Evolutionary conservation across 345 rosid species (phyloP).

Genomic region (Erucastrum elatum): DNA sequence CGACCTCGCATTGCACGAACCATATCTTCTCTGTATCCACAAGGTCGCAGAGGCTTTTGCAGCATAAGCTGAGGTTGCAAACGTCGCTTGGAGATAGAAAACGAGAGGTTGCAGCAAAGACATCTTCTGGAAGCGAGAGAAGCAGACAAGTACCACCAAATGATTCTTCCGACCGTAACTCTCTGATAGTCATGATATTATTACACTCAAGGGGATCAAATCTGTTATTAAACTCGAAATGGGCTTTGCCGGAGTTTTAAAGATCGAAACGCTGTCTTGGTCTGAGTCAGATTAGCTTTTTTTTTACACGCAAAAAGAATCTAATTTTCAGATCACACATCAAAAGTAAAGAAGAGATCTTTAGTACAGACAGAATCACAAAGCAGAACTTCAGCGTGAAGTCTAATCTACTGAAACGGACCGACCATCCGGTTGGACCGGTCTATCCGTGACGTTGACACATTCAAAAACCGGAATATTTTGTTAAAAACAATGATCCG

Average conservation of each 20-base stretch:
- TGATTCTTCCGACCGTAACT: neutral
- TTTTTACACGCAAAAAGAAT: too few relatives aligned
- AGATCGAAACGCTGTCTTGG: too few relatives aligned
- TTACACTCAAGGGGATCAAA: too few relatives aligned
- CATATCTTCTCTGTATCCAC: conserved; percentile 43
- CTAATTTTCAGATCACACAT: too few relatives aligned
- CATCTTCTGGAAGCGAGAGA: conserved; percentile 62
- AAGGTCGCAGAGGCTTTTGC: conserved; percentile 47
- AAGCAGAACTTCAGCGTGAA: too few relatives aligned
- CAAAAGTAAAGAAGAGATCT: too few relatives aligned
- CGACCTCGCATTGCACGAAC: conserved; percentile 47
- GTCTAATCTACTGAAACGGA: neutral
- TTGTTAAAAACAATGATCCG: neutral
- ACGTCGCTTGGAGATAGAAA: conserved; percentile 60
- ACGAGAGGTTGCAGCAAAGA: conserved; percentile 53
- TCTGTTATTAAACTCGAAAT: too few relatives aligned
- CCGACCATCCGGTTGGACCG: neutral
- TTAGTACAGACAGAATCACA: too few relatives aligned
- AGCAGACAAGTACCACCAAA: too few relatives aligned
- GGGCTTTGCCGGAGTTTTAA: too few relatives aligned
- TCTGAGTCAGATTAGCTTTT: too few relatives aligned
- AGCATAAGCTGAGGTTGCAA: conserved; percentile 60
- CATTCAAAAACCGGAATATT: neutral
- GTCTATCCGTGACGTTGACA: neutral
- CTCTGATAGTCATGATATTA: neutral